Percentiles rank a stretch among this genome's conserved stretches.
phyloP scores from a whole-genome alignment of 2,329 filamentous ascomycete species.

The Alternaria tenuissima region DNA sequence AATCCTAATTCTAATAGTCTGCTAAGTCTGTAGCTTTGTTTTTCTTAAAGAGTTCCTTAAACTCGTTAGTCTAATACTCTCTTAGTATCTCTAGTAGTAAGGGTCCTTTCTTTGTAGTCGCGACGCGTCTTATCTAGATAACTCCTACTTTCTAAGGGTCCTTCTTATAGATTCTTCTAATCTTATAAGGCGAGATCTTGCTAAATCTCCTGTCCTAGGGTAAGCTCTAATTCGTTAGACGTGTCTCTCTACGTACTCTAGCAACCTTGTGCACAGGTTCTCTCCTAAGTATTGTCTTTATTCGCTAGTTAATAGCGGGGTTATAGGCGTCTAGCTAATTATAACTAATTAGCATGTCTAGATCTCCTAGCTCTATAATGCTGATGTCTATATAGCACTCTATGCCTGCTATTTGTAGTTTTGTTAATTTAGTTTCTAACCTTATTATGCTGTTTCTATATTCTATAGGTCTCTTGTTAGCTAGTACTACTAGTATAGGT shows the following conservation, averaged over 20 bases:
- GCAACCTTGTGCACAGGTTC: neutral
- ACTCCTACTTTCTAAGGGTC: neutral
- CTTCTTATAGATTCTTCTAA: neutral
- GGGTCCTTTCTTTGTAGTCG: neutral
- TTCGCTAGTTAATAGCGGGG: no score
- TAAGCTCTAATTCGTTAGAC: neutral
- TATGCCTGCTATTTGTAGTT: neutral
- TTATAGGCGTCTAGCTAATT: no score
- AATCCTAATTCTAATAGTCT: neutral
- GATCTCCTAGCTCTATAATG: no score
- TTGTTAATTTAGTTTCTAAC: neutral
- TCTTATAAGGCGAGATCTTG: conserved; percentile 1
- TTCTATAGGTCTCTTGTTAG: neutral
- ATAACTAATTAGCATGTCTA: no score
- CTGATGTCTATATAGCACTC: neutral
- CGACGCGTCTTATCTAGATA: neutral
- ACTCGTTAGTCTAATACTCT: neutral
- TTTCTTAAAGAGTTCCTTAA: neutral
- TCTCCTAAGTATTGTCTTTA: no score
- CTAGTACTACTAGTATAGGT: neutral
- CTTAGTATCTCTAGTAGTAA: neutral
- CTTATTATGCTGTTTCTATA: neutral
- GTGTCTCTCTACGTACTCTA: neutral
- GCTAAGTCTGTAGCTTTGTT: neutral
- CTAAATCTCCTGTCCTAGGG: neutral